phyloP scores from a whole-genome alignment of 768 basidiomycete species.

The Tylopilus plumbeoviolaceoides region DNA sequence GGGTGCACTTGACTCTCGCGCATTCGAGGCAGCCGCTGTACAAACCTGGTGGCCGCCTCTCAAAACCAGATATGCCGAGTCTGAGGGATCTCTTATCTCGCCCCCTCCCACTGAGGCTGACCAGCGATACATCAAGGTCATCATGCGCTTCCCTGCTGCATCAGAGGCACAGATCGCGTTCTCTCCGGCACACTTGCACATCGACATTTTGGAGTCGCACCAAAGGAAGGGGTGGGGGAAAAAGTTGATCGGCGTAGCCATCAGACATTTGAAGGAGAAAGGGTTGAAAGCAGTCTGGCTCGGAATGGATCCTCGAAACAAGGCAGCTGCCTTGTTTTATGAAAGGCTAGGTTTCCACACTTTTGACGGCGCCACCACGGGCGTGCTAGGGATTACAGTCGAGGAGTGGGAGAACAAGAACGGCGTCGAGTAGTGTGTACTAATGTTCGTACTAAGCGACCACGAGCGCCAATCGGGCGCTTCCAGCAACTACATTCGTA shows the following conservation, averaged over 20 bases:
- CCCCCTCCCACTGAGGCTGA: slow-evolving; percentile 22
- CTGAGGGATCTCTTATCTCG: slow-evolving; percentile 5
- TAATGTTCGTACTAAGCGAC: neutral
- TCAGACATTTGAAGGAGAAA: slow-evolving; percentile 49
- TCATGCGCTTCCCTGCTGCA: slow-evolving; percentile 38
- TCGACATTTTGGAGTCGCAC: slow-evolving; percentile 63
- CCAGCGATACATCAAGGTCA: slow-evolving; percentile 30
- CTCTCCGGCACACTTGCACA: slow-evolving; percentile 73
- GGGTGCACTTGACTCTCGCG: slow-evolving; percentile 62
- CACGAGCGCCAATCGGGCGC: neutral
- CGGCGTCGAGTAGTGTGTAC: neutral
- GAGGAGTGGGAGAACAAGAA: slow-evolving; percentile 28
- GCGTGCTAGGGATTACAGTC: slow-evolving; percentile 55
- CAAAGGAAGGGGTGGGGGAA: slow-evolving; percentile 72
- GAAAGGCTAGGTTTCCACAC: slow-evolving; percentile 53
- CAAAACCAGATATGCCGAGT: slow-evolving; percentile 51
- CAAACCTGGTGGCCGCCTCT: slow-evolving; percentile 66
- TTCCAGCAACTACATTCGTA: neutral
- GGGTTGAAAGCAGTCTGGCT: slow-evolving; percentile 56
- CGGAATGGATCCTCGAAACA: slow-evolving; percentile 63
- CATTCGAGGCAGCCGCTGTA: slow-evolving; percentile 52
- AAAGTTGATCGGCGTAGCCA: slow-evolving; percentile 52
- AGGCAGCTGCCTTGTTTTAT: slow-evolving; percentile 59
- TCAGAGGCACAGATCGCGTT: slow-evolving; percentile 55
- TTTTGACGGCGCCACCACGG: slow-evolving; percentile 49